Base-by-base conservation (phyloP, 202 grass and related monocot species). In the Hordeum pubiflorum region DNA sequence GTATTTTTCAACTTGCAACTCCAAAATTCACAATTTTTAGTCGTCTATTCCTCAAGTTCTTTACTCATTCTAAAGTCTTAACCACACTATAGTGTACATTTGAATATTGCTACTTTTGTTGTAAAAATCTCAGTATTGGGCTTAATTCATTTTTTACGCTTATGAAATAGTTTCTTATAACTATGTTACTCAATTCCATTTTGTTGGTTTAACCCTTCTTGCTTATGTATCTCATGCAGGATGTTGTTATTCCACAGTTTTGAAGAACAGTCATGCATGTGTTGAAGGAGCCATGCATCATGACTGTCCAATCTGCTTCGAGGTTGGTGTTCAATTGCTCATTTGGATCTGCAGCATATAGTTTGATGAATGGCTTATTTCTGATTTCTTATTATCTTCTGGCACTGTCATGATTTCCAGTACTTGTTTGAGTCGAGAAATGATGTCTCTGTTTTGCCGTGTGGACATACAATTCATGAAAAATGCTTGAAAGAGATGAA, bases 221-320 rank as follows among this genome's bases (percentile, higher is more conserved):
- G 7, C 74, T 67, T 74, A 68, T 72, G 36, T 65, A 15, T 82
- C 76, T 81, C 41, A 13, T 91, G 72, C 40, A 99, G 96, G 87
- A 60, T 99, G 96, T 62, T 99, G 96, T 67, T 99, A 99, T 85
- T 95, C 92, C 23, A 83, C 59, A 41, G 56, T 88, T 56, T 81
- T 95, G 72, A 95, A 87, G 84, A 93, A 95, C 36, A 80, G 90
- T 34, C 96, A 99, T 87, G 36, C 90, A 73, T 99, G 96, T 88
- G 90, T 99, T 9, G 96, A 99, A 84, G 81, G 92, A 74, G 92
- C 96, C 4, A 95, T 99, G 96, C 96, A 99, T 88, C 96, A 95
- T 88, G 87, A 99, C 76, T 99, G 96, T 56, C 96, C 96, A 82
- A 90, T 99, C 80, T 99, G 96, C 69, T 95, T 93, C 64, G 96